Evolutionary conservation across 768 basidiomycete species (phyloP), one percentile per base, ranked within the genome.

Genomic region (Rickenella mellea): DNA sequence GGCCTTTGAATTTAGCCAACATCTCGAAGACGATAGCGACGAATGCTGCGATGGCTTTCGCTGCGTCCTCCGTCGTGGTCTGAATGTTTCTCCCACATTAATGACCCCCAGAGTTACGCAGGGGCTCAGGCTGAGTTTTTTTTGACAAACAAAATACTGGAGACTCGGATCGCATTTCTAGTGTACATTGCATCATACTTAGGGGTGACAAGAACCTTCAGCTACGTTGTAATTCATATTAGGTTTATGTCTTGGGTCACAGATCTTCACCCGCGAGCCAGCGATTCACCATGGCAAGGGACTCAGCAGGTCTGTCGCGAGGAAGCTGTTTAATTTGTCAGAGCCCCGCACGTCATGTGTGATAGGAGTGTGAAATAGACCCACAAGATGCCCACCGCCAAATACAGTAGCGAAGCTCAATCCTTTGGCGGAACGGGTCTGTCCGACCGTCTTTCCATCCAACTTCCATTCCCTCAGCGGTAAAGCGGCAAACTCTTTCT

Each of bases 241-340:
- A n/a, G n/a, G n/a, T n/a, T n/a, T n/a, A n/a, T n/a, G n/a, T n/a
- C n/a, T n/a, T n/a, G n/a, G n/a, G n/a, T 66, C 57, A 69, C 39
- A 77, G 51, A 9, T 53, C 59, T 44, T 62, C 46, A 29, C 61
- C 56, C 22, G 64, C 67, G 21, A 86, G 57, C 83, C 82, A 86
- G 26, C 73, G 64, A 20, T 73, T 73, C 22, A 86, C 63, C 74
- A 86, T 76, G 30, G 67, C 63, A 33, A 77, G 59, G 7, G 77
- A 66, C 55, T 83, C 78, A 46, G 64, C 69, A 3, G 83, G 82
- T 53, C 78, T 81, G 55, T 81, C 80, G 65, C 74, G 70, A 21
- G 80, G 79, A 47, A 81, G 78, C 67, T 80, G 55, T 80, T 55
- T 50, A 56, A 47, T 14, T 33, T 43, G 43, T 52, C 33, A 35